Percentiles rank a stretch among this genome's conserved stretches.
phyloP scores from a whole-genome alignment of 257 asterid genomes.

The Scutellaria minor region DNA sequence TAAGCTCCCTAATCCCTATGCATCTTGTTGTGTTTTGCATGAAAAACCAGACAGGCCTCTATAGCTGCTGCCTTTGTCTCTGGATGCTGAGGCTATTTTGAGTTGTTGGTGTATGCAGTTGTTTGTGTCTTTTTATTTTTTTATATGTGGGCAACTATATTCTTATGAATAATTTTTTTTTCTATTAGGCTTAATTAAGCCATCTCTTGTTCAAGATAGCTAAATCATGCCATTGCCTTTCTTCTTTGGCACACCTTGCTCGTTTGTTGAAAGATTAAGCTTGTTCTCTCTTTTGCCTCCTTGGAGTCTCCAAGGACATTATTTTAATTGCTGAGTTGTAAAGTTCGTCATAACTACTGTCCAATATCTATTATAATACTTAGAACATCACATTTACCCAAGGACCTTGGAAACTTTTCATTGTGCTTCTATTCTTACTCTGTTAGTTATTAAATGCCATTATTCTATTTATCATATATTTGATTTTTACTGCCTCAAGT shows the following conservation, averaged over 20 bases:
- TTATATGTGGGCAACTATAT: background rate
- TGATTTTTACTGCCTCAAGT: slow-evolving; percentile 2
- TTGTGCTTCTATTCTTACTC: background rate
- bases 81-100: background rate
- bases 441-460: background rate
- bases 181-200: background rate
- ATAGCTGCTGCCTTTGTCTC: background rate
- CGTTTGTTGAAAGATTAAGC: background rate
- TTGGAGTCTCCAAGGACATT: background rate
- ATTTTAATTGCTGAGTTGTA: background rate
- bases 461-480: background rate
- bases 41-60: background rate
- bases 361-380: background rate
- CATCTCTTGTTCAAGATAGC: background rate
- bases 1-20: background rate
- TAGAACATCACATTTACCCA: background rate
- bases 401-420: background rate
- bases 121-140: background rate
- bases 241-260: background rate
- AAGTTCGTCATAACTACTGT: background rate
- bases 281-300: background rate
- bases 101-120: background rate
- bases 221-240: background rate
- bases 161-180: background rate
- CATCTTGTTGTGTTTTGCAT: background rate